Evolutionary conservation across 2,329 filamentous ascomycete species (phyloP), one percentile per base, ranked within the genome.

Genomic region (Berkeleyomyces rouxiae): DNA sequence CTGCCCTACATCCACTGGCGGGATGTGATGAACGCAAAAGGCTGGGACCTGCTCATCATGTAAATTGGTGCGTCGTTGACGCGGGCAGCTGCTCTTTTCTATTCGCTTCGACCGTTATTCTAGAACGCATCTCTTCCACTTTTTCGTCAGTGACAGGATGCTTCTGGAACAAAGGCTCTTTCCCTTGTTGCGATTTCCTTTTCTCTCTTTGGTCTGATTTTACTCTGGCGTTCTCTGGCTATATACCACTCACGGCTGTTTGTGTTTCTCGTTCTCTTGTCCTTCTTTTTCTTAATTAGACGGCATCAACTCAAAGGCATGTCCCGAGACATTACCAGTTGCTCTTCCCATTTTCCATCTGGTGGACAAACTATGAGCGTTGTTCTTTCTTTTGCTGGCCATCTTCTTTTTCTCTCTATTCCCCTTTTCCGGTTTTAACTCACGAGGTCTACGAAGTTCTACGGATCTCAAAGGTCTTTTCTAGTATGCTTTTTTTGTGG

Each of bases 21-120:
- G 76, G 88, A 95, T 75, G 83, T 92, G 71, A 96, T 96, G 90
- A 83, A 83, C 75, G 83, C 86, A 76, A 93, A 92, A 77, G 84
- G 84, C 68, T 96, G 90, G 91, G 89, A 95, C 72, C 93, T 90
- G 76, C 79, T 96, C 73, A 82, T 96, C 73, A 91, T 96, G 75
- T 96, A 76, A 77, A 66, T 64, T 58, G 40, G 61, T 63, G 63
- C 65, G 62, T 61, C 59, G 61, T 67, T 62, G 16, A 36, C 67
- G 67, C 68, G 39, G 3, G n/a, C 39, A 16, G 10, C 36, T 58
- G 65, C 63, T 53, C 33, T 47, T 39, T 37, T 61, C 40, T 49
- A n/a, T 53, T 59, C 61, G 58, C 42, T 59, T 63, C 65, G 47
- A 37, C 63, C 59, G 64, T 64, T 66, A 66, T 70, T 70, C 44